phyloP scores from a whole-genome alignment of 208 protist species.

The Borovskyia barvae region DNA sequence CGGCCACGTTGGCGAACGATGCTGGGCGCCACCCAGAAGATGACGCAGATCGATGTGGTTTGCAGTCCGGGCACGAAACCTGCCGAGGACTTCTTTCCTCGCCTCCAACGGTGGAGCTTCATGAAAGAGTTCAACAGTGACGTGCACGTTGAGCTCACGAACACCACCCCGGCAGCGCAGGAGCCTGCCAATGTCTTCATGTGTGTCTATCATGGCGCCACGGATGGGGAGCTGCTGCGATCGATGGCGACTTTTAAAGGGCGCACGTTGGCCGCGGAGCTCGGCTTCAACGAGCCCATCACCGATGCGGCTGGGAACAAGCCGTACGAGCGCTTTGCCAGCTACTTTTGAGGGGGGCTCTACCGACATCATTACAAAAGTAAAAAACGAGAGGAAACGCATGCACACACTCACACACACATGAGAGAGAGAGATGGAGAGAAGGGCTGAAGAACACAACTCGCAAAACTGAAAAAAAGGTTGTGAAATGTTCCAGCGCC shows the following conservation, averaged over 20 bases:
- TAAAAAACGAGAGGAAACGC: too few species aligned
- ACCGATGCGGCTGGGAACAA: conserved; percentile 48
- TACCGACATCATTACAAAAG: background rate
- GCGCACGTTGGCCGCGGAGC: conserved; percentile 49
- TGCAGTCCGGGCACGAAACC: conserved; percentile 33
- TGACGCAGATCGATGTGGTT: conserved; percentile 88
- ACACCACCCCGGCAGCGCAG: conserved; percentile 16
- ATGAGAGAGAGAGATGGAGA: too few species aligned
- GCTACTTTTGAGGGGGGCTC: conserved; percentile 22
- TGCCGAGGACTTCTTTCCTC: conserved; percentile 46
- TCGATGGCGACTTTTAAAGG: conserved; percentile 56
- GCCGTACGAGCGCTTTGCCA: conserved; percentile 35
- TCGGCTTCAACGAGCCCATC: conserved; percentile 78
- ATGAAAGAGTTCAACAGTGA: conserved; percentile 84
- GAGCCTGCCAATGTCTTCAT: conserved; percentile 34
- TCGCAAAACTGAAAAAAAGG: too few species aligned
- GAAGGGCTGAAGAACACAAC: too few species aligned
- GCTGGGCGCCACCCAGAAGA: conserved; percentile 54
- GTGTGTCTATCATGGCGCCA: conserved; percentile 46
- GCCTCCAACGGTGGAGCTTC: conserved; percentile 84
- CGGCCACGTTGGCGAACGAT: conserved; percentile 67
- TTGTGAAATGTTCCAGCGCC: too few species aligned
- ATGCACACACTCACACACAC: too few species aligned
- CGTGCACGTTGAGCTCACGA: conserved; percentile 81
- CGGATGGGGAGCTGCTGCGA: conserved; percentile 65